Base-by-base conservation (phyloP, 768 basidiomycete genomes). In the Chalciporus chontae region DNA sequence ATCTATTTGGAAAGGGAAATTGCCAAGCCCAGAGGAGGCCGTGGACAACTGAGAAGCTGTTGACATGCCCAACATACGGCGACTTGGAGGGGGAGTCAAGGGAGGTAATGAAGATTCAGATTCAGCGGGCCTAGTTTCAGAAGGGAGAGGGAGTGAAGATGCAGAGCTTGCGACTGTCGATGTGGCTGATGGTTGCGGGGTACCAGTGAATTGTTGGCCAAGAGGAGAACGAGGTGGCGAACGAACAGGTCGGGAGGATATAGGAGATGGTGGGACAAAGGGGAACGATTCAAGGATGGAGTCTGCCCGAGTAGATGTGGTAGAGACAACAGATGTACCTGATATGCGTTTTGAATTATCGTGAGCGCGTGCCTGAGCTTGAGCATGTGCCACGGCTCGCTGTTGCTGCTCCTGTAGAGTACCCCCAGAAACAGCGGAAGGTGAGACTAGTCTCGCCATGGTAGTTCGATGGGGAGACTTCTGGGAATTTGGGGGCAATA, bases 1-100 rank as follows among this genome's bases (percentile, higher is more conserved):
- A 56, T 89, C 87, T 60, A 92, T 88, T 53, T 90, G 87, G 79
- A 92, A 92, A 34, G 89, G 84, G 76, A 90, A 92, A 21, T 85
- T 85, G 15, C 85, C 86, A 36, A 92, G 72, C n/a, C 88, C 90
- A 21, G 85, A 83, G 18, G 87, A 87, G 29, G 82, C 79, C 4
- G 87, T 85, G 10, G 89, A 90, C 29, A 86, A 62, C 63, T 87
- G 80, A n/a, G 86, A 90, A 9, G 74, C 84, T 5, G 83, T 84
- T 11, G 88, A 90, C 71, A 90, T 69, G 24, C 85, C 85, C n/a
- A 87, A 71, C 17, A 73, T 72, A 43, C 73, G 79, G 51, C 88
- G 73, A 59, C 75, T 74, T 4, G 85, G 84, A 40, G 85, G 85
- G 13, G 77, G 69, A 1, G 58, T 53, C 45, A 68, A 41, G 13